Evolutionary conservation across 768 basidiomycete species (phyloP).

Genomic region (Neoboletus magnificus): DNA sequence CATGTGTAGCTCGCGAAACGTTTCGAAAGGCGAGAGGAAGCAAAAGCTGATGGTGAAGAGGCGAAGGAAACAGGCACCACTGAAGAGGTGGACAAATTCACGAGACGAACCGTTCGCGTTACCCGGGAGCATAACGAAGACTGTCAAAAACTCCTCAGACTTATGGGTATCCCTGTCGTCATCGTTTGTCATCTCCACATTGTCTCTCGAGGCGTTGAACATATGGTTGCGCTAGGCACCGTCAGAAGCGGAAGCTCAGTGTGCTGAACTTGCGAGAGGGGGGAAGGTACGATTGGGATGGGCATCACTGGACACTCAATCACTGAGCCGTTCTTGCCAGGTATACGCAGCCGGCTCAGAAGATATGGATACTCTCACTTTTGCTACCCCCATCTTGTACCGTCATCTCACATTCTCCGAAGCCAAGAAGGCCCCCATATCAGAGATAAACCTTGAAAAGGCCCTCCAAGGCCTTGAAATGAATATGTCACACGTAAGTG

Average conservation of each 20-base stretch:
- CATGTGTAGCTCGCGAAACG: slow-evolving; percentile 83
- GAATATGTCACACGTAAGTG: slow-evolving; percentile 79
- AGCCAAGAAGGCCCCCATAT: slow-evolving; percentile 95
- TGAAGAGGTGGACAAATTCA: slow-evolving; percentile 89
- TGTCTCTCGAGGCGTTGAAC: neutral
- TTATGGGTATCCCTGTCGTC: slow-evolving; percentile 98
- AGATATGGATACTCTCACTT: slow-evolving; percentile 99
- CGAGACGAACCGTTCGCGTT: slow-evolving; percentile 89
- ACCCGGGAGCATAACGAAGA: slow-evolving; percentile 97
- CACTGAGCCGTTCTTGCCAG: slow-evolving; percentile 35
- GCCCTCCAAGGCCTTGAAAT: slow-evolving; percentile 89
- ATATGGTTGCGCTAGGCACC: slow-evolving; percentile 64
- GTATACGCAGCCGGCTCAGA: slow-evolving; percentile 98
- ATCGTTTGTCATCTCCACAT: slow-evolving; percentile 51
- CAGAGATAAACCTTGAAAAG: slow-evolving; percentile 79
- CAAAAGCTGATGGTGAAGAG: slow-evolving; percentile 92
- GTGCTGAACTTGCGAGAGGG: slow-evolving; percentile 95
- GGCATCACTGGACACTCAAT: neutral
- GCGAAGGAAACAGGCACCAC: slow-evolving; percentile 94
- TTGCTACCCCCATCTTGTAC: slow-evolving; percentile 85
- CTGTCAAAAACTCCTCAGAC: slow-evolving; percentile 75
- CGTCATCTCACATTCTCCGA: slow-evolving; percentile 98
- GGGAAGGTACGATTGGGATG: slow-evolving; percentile 61
- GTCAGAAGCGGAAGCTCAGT: slow-evolving; percentile 98
- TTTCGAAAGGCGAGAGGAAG: slow-evolving; percentile 87